A percentile compares a stretch with the other conserved stretches of the same genome.
Evolutionary conservation across 2,329 filamentous ascomycete species (phyloP).

Genomic region (Xylariaceae sp.): DNA sequence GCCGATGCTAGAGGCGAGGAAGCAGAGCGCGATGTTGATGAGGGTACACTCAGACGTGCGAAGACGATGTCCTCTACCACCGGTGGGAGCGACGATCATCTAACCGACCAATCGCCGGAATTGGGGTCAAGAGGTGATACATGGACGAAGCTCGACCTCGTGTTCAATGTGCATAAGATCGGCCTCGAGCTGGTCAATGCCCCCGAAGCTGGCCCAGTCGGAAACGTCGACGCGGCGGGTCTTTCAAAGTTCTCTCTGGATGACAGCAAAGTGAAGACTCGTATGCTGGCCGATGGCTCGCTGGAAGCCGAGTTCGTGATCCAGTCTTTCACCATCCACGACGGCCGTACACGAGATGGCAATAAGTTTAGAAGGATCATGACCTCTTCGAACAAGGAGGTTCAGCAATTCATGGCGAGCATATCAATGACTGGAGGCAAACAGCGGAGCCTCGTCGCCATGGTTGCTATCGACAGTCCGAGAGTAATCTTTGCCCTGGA

Average conservation of each 20-base stretch:
- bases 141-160: conserved; percentile 90
- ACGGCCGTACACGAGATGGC: conserved; percentile 78
- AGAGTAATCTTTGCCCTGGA: conserved; percentile 92
- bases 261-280: conserved; percentile 81
- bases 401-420: conserved; percentile 97
- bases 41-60: conserved; percentile 42
- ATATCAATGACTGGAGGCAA: conserved; percentile 83
- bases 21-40: conserved; percentile 65
- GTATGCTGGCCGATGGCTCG: conserved; percentile 86
- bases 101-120: conserved; percentile 59
- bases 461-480: conserved; percentile 91
- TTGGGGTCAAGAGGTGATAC: conserved; percentile 59
- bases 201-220: conserved; percentile 68
- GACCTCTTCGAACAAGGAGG: conserved; percentile 89
- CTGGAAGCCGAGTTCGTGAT: conserved; percentile 90
- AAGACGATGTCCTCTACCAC: conserved; percentile 34
- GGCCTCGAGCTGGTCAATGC: conserved; percentile 81
- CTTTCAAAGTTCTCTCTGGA: conserved; percentile 92
- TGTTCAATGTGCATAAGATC: conserved; percentile 82
- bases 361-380: conserved; percentile 99
- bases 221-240: conserved; percentile 68
- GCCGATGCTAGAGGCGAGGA: conserved; percentile 64
- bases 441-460: conserved; percentile 75
- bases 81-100: conserved; percentile 29
- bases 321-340: conserved; percentile 87